Percentiles rank a stretch among this genome's conserved stretches.
phyloP scores from a whole-genome alignment of 495 filamentous ascomycete genomes.

The Aspergillus ellipticus region DNA sequence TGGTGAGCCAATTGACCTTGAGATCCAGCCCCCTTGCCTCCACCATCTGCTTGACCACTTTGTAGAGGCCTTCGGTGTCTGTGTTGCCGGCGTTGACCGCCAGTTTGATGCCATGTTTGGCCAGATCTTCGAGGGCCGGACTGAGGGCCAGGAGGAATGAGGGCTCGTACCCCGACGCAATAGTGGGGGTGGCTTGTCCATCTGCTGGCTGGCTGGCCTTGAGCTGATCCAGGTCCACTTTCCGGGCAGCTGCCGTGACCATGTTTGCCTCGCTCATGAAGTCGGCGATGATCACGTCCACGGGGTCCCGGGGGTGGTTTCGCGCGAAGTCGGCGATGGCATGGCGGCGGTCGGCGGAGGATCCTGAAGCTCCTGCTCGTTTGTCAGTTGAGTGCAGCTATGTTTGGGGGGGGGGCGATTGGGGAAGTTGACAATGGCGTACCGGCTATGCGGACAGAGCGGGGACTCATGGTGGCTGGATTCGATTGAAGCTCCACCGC shows the following conservation, averaged over 20 bases:
- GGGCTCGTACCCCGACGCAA: constrained; percentile 43
- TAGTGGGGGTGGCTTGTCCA: neutral
- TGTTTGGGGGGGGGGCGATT: neutral
- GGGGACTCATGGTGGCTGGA: constrained; percentile 15
- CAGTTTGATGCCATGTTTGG: constrained; percentile 50
- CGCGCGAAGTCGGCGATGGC: constrained; percentile 51
- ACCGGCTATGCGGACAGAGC: constrained; percentile 24
- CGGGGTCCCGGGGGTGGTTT: constrained; percentile 44
- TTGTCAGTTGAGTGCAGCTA: neutral
- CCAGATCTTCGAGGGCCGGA: constrained; percentile 49
- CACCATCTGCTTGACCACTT: constrained; percentile 44
- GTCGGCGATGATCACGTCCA: constrained; percentile 56
- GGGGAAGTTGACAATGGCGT: neutral
- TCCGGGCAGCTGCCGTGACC: constrained; percentile 40
- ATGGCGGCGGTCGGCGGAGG: constrained; percentile 54
- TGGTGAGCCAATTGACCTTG: constrained; percentile 24
- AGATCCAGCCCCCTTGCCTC: constrained; percentile 39
- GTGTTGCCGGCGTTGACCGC: constrained; percentile 57
- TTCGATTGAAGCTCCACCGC: neutral
- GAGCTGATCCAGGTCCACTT: constrained; percentile 30
- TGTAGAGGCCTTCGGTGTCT: constrained; percentile 46
- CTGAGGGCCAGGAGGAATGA: constrained; percentile 52
- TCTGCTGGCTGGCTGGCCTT: neutral
- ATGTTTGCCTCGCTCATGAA: constrained; percentile 58
- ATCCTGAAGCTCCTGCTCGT: constrained; percentile 43